Evolutionary conservation across 306 rosid species (phyloP), one percentile per base, ranked within the genome.

Genomic region (Acacia acuminata): DNA sequence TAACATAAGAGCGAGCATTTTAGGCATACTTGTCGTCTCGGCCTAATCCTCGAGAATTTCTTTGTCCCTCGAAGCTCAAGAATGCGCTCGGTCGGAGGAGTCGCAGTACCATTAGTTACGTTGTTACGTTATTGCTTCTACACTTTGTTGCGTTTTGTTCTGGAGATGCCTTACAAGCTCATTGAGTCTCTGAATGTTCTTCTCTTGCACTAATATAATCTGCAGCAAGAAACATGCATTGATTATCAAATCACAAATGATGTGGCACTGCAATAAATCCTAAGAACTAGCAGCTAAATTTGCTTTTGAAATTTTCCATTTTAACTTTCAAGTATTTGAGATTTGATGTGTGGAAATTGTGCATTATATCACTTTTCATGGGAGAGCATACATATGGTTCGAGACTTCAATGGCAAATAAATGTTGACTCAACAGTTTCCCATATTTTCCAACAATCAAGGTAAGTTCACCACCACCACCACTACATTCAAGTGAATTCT

Each of bases 181-280:
- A 68, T 89, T 89, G 10, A 93, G 89, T 81, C 90, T 85, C 56
- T 83, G 87, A 63, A 91, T 91, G 88, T 83, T 90, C 85, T 86
- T 86, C 75, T 93, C 98, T 91, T 93, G 98, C 42, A 90, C 85
- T 74, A n/a, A n/a, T n/a, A n/a, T n/a, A n/a, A n/a, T n/a, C n/a
- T n/a, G n/a, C n/a, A n/a, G n/a, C n/a, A n/a, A n/a, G n/a, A n/a
- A n/a, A n/a, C n/a, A n/a, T n/a, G n/a, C n/a, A n/a, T n/a, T n/a
- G n/a, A n/a, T n/a, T n/a, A n/a, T n/a, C n/a, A n/a, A n/a, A n/a
- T n/a, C n/a, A n/a, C n/a, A n/a, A n/a, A n/a, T n/a, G n/a, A n/a
- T n/a, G n/a, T n/a, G n/a, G n/a, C n/a, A n/a, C n/a, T n/a, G n/a
- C n/a, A n/a, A n/a, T n/a, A n/a, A n/a, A n/a, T n/a, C n/a, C n/a